Evolutionary conservation across 352 stramenopile species (phyloP).

Genomic region (Phytophthora tentaculata): DNA sequence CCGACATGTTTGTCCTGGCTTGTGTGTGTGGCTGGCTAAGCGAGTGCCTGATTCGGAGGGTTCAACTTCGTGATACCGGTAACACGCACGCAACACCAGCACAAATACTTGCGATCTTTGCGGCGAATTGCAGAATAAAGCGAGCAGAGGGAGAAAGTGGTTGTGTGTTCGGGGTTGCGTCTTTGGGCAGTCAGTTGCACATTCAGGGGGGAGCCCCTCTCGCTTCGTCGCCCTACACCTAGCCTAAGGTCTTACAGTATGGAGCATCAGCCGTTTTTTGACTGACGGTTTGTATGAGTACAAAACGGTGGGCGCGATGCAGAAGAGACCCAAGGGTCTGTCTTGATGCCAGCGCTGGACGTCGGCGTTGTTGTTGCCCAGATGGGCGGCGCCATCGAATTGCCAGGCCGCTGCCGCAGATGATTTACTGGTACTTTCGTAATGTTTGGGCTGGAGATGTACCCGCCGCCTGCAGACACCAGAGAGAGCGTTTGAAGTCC

Average conservation of each 20-base stretch:
- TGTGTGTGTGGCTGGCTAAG: slow-evolving; percentile 1
- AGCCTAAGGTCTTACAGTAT: slow-evolving; percentile 34
- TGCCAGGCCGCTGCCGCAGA: neutral
- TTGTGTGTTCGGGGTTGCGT: slow-evolving; percentile 31
- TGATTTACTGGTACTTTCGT: slow-evolving; percentile 1
- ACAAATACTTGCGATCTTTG: slow-evolving; percentile 43
- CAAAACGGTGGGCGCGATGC: slow-evolving; percentile 18
- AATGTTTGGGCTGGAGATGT: neutral
- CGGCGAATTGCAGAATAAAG: slow-evolving; percentile 57
- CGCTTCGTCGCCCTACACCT: slow-evolving; percentile 20
- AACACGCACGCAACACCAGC: slow-evolving; percentile 4
- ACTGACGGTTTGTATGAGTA: slow-evolving; percentile 22
- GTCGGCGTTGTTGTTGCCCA: neutral
- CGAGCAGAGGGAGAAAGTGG: slow-evolving; percentile 28
- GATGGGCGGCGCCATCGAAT: slow-evolving; percentile 9
- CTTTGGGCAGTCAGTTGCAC: slow-evolving; percentile 18
- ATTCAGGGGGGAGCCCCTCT: slow-evolving; percentile 17
- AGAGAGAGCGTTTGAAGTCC: slow-evolving; percentile 24
- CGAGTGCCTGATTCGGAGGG: slow-evolving; percentile 15
- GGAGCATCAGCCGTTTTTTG: slow-evolving; percentile 30
- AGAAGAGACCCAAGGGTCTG: slow-evolving; percentile 11
- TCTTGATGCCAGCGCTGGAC: slow-evolving; percentile 5
- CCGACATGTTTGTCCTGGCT: slow-evolving; percentile 28
- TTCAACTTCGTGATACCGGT: slow-evolving; percentile 14
- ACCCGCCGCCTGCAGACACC: neutral